phyloP scores from a whole-genome alignment of 306 rosid species.

The Carpinus fangiana region DNA sequence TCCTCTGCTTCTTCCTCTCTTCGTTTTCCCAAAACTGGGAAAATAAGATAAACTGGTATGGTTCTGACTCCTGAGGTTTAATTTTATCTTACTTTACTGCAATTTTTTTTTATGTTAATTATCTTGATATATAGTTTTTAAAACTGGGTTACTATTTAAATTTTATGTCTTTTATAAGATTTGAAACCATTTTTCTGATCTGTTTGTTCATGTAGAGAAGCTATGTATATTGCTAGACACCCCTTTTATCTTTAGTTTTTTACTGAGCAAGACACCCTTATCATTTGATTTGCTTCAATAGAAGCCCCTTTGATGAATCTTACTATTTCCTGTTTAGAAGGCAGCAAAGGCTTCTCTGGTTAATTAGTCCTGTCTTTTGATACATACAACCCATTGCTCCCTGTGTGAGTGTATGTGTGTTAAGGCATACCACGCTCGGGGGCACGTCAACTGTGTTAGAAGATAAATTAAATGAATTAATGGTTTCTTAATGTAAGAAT shows the following conservation, averaged over 20 bases:
- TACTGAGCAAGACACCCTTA: not conserved
- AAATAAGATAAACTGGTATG: not conserved
- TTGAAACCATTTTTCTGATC: not conserved
- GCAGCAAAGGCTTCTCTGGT: not conserved
- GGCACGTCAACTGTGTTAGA: no score
- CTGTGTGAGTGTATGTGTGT: no score
- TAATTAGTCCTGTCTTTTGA: not conserved
- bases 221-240: not conserved
- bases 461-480: no score
- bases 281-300: not conserved
- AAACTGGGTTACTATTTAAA: not conserved
- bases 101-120: not conserved
- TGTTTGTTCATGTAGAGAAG: not conserved
- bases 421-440: no score
- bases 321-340: not conserved
- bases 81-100: not conserved
- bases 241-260: not conserved
- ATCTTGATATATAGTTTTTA: not conserved
- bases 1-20: conserved; percentile 19
- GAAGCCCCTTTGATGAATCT: not conserved
- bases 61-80: not conserved
- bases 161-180: not conserved
- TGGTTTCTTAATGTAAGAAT: no score
- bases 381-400: not conserved
- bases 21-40: conserved; percentile 11